Conservation (phyloP, 2,329 filamentous ascomycete species). For the Botrytis hyacinthi region DNA sequence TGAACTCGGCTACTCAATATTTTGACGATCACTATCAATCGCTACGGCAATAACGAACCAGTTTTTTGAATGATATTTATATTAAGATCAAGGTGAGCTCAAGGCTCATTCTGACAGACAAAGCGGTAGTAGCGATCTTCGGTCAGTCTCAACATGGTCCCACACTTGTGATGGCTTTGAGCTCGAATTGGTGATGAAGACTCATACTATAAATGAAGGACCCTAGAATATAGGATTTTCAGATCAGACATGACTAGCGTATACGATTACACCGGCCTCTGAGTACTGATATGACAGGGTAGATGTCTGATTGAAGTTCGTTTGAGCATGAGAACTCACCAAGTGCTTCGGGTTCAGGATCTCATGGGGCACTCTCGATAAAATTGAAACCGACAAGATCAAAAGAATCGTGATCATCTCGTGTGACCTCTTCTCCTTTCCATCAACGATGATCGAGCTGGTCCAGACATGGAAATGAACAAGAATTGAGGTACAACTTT, state of each 20-base stretch:
- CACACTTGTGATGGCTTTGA: not conserved
- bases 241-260: not conserved
- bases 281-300: not conserved
- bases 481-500: not conserved
- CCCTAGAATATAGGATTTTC: not conserved
- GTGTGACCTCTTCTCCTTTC: not conserved
- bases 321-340: not conserved
- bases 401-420: not conserved
- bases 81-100: not conserved
- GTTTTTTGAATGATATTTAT: not conserved
- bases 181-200: not conserved
- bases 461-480: not conserved
- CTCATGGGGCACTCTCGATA: not conserved
- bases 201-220: not conserved
- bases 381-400: not conserved
- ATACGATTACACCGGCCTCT: not conserved
- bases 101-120: not conserved
- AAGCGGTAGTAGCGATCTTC: not conserved
- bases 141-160: not conserved
- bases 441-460: not conserved
- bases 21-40: not conserved
- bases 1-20: not conserved
- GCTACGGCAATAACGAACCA: not conserved
- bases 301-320: not conserved
- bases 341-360: not conserved